phyloP scores from a whole-genome alignment of 305 asterid species.

The Fraxinus nigra region DNA sequence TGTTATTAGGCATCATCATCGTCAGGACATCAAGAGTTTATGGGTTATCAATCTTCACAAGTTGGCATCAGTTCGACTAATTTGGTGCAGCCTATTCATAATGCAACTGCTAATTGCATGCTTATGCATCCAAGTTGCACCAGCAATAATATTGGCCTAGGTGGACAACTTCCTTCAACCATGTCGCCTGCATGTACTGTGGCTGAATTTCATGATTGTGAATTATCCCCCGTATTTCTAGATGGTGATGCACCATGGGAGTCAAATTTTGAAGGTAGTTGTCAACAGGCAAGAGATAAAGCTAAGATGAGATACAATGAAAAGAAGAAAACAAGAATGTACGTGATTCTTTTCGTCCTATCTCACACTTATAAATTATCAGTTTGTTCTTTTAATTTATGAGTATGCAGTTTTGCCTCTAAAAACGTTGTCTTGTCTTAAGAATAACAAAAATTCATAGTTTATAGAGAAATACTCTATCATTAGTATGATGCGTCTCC shows the following conservation, averaged over 20 bases:
- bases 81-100: constrained; percentile 39
- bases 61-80: constrained; percentile 19
- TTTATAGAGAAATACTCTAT: too few species aligned
- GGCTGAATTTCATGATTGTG: constrained; percentile 66
- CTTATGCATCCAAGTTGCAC: constrained; percentile 40
- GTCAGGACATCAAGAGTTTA: constrained; percentile 50
- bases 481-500: too few species aligned
- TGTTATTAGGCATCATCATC: constrained; percentile 48
- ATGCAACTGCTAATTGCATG: constrained; percentile 32
- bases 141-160: constrained; percentile 29
- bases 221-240: constrained; percentile 49
- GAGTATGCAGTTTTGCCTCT: neutral
- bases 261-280: constrained; percentile 40
- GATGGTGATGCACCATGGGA: constrained; percentile 60
- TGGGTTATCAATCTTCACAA: constrained; percentile 31
- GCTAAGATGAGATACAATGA: constrained; percentile 87
- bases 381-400: too few species aligned
- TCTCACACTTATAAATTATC: too few species aligned
- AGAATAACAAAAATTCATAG: neutral
- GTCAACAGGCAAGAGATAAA: constrained; percentile 64
- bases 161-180: constrained; percentile 45
- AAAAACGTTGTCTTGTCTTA: neutral
- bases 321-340: constrained; percentile 77
- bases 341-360: constrained; percentile 20
- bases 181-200: constrained; percentile 44